Evolutionary conservation across 768 basidiomycete species (phyloP), one percentile per base, ranked within the genome.

Genomic region (Podaxis pistillaris): DNA sequence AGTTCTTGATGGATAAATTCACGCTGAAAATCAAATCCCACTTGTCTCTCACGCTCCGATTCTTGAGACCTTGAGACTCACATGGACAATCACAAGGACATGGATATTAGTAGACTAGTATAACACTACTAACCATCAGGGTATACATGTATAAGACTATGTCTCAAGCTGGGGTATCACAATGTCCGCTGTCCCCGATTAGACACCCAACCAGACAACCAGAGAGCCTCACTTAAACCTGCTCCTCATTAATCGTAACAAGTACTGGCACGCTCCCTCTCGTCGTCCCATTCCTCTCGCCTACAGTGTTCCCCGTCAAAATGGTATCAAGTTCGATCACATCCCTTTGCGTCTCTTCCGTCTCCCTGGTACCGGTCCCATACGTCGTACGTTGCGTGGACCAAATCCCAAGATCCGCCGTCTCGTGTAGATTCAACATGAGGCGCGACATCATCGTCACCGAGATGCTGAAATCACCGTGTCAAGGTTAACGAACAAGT

Each of bases 401-500:
- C 62, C 69, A 72, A 8, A 79, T 74, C 1, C 78, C 78, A 11
- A 64, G 58, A 24, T 73, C 67, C 8, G 78, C 78, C 24, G 70
- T 76, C 70, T 76, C 70, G 66, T 84, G 79, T 5, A 85, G 75
- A 68, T 86, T 85, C 44, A 85, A 77, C 76, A 84, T 82, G 1
- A 86, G 76, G 9, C 83, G 82, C 12, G 82, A 84, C 73, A 84
- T 79, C 77, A 84, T 76, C 1, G 77, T 79, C 8, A 84, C 75
- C 4, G 84, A 81, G 12, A 83, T 73, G 64, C 83, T 83, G 24
- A 19, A 19, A 38, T 2, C 1, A 37, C 33, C 7, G 30, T 28
- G 8, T 36, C 52, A 26, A 1, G 47, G 30, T 37, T 28, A 12
- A 46, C 7, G n/a, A 49, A 64, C 36, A 24, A 33, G 28, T 55